Base-by-base conservation (phyloP, 768 basidiomycete species). In the Lyophyllum semitale region DNA sequence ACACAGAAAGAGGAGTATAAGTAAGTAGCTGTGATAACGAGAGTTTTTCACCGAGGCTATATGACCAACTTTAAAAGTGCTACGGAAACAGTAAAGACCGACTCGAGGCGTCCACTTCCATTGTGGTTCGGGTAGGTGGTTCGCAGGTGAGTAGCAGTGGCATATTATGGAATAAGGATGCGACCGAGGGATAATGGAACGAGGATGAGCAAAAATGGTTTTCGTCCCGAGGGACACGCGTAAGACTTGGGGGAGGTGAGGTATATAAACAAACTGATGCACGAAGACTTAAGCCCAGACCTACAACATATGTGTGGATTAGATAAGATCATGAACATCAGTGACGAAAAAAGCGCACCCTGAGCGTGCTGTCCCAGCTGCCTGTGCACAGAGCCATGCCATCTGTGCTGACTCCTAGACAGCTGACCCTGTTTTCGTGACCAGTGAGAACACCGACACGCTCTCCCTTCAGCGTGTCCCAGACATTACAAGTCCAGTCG, bases 401-500 rank as follows among this genome's bases (percentile, higher is more conserved):
- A 68, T 99, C 96, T 43, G 87, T 84, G 61, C 89, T 93, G 61
- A 98, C 97, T 51, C 96, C 96, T 62, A 99, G 74, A 78, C 97
- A 98, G 67, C 89, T 92, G 62, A 99, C 95, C 60, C 96, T 80
- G 79, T 99, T 99, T 80, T 99, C 96, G 66, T 99, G 96, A 17
- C 97, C 96, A 33, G 95, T 93, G 58, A 99, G 75, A 49, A 99
- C 97, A 54, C 96, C 96, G 37, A 99, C 95, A 53, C 96, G 91
- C 72, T 98, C 96, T 52, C 97, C 97, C 73, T 96, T 97, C 66
- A 99, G 80, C 26, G 95, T 98, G 70, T 99, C 96, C 96, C 96
- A 99, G 48, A 98, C 96, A 69, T 99, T 99, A 79, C 94, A 95
- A 62, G 97, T 98, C 92, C 97, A 98, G 69, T 99, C 96, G 72